Conservation (phyloP, 2,329 filamentous ascomycete species). For the Neophaeococcomyces aloes region DNA sequence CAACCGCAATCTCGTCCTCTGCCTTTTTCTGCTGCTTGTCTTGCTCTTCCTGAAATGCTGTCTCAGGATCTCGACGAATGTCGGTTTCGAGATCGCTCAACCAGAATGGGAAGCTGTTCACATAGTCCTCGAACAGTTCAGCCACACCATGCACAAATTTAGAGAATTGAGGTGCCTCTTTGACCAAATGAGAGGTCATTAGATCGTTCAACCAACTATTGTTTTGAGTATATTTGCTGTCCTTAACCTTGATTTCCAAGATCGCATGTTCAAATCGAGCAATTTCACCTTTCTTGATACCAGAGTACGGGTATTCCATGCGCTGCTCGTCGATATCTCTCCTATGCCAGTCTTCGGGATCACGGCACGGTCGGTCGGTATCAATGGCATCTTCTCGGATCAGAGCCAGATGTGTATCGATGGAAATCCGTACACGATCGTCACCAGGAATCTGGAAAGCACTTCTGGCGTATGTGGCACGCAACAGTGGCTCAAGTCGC, state of each 20-base stretch:
- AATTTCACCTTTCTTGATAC: conserved; percentile 83
- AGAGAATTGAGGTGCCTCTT: conserved; percentile 80
- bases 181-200: conserved; percentile 85
- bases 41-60: conserved; percentile 84
- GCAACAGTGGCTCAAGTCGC: conserved; percentile 69
- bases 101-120: conserved; percentile 96
- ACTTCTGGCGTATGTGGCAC: conserved; percentile 86
- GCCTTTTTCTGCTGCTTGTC: conserved; percentile 68
- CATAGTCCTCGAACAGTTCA: conserved; percentile 84
- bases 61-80: conserved; percentile 84
- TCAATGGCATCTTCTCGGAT: conserved; percentile 71
- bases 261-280: conserved; percentile 82
- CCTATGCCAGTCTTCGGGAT: conserved; percentile 82
- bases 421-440: conserved; percentile 77
- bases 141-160: conserved; percentile 95
- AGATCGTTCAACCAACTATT: conserved; percentile 83
- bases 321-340: conserved; percentile 72
- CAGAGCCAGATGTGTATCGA: conserved; percentile 85
- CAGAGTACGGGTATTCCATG: conserved; percentile 78
- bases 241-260: conserved; percentile 81
- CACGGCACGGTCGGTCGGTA: conserved; percentile 70
- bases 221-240: conserved; percentile 53
- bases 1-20: conserved; percentile 80
- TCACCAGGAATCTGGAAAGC: conserved; percentile 95
- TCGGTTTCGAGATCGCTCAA: conserved; percentile 82